These are phyloP conservation scores for Crucihimalaya himalaica DNA, from an alignment of 345 rosid genomes.

Conservation along the genomic window DNA sequence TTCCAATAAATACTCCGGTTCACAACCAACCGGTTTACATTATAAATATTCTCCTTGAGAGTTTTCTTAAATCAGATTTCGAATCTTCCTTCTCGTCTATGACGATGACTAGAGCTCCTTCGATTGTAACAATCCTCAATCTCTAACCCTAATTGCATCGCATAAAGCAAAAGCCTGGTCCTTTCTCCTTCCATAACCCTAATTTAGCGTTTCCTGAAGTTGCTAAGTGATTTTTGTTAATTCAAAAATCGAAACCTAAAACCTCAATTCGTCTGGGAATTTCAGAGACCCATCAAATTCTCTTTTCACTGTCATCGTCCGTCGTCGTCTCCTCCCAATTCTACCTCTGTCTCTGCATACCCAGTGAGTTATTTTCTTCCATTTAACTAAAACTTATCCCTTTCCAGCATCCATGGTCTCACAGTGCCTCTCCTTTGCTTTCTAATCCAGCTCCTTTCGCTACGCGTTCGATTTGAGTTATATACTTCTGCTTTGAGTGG, in stretches of 20 bases:
- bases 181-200: neutral
- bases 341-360: too few relatives aligned
- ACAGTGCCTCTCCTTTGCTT: neutral
- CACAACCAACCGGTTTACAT: too few relatives aligned
- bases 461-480: neutral
- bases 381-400: neutral
- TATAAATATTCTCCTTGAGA: neutral
- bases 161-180: neutral
- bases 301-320: neutral
- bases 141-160: neutral
- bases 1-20: neutral
- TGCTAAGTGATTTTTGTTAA: neutral
- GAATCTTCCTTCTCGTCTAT: neutral
- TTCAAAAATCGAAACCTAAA: conserved; percentile 2
- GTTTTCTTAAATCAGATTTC: neutral
- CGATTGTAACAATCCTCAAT: neutral
- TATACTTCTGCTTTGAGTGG: neutral
- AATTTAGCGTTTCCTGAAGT: neutral
- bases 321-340: neutral
- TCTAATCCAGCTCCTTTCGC: neutral
- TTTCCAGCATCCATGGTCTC: neutral
- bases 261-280: neutral
- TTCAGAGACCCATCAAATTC: neutral
- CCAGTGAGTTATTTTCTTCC: neutral
- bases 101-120: conserved; percentile 7